These are phyloP conservation scores for Mycena sp. DNA, from an alignment of 1,284 basidiomycete genomes.

Conservation along the genomic window DNA sequence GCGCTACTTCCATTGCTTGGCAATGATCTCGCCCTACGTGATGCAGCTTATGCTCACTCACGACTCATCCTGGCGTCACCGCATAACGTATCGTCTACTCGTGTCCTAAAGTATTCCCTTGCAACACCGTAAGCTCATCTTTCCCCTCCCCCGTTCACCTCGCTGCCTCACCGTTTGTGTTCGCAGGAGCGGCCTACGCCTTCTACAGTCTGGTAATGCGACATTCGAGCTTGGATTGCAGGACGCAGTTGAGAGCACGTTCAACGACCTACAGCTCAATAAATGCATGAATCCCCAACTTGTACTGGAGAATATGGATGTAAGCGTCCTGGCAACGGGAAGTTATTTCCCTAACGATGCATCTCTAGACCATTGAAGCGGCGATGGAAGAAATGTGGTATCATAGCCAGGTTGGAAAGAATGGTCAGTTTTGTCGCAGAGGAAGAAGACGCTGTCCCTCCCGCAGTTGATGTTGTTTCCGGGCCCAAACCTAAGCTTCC, in stretches of 20 bases:
- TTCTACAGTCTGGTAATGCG: not conserved
- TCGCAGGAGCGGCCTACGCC: not conserved
- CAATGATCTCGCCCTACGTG: not conserved
- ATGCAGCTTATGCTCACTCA: not conserved
- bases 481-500: too few species aligned
- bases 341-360: too few species aligned
- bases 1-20: not conserved
- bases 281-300: not conserved
- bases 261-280: not conserved
- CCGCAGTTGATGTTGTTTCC: too few species aligned
- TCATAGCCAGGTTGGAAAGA: too few species aligned
- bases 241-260: not conserved
- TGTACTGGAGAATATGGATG: too few species aligned
- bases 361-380: too few species aligned
- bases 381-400: too few species aligned
- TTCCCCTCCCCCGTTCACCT: not conserved
- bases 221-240: not conserved
- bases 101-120: not conserved
- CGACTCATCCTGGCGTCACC: not conserved
- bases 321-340: too few species aligned
- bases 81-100: not conserved
- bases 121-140: not conserved
- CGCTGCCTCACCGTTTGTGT: not conserved
- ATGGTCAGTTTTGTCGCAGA: too few species aligned
- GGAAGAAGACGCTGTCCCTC: too few species aligned